Percentiles rank a stretch among this genome's conserved stretches.
Conservation (phyloP, 305 asterid genomes). For the Plantago rigida region DNA sequence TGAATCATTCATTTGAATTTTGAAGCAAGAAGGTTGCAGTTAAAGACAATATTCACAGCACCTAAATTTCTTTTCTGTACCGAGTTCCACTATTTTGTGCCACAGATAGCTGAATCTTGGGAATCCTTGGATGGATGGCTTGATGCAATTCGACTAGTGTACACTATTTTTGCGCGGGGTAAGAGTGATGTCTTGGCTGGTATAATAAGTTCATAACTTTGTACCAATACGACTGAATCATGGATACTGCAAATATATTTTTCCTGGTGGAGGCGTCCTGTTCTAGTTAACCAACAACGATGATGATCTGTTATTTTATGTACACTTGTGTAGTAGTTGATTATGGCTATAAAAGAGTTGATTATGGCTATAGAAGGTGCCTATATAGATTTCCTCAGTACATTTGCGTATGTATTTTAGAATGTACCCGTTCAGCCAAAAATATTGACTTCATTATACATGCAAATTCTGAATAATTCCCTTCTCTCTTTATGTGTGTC, state of each 20-base stretch:
- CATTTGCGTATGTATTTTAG: constrained; percentile 1
- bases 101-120: constrained; percentile 96
- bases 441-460: neutral
- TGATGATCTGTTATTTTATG: constrained; percentile 29
- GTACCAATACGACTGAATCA: constrained; percentile 28
- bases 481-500: neutral
- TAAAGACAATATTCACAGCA: neutral
- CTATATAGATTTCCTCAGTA: constrained; percentile 15
- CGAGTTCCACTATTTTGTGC: constrained; percentile 13
- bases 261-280: constrained; percentile 25
- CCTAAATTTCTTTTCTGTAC: constrained; percentile 6
- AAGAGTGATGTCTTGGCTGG: constrained; percentile 94
- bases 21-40: no score
- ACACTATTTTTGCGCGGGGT: constrained; percentile 83
- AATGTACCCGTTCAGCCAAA: neutral
- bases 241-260: constrained; percentile 26
- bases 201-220: constrained; percentile 55
- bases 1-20: no score
- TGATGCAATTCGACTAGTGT: constrained; percentile 85
- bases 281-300: constrained; percentile 20
- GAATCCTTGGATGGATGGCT: constrained; percentile 94
- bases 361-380: constrained; percentile 32
- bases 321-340: constrained; percentile 47
- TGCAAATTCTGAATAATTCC: neutral
- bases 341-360: constrained; percentile 31